Evolutionary conservation across 2,329 filamentous ascomycete genomes (phyloP).

Genomic region (Eutypa lata): DNA sequence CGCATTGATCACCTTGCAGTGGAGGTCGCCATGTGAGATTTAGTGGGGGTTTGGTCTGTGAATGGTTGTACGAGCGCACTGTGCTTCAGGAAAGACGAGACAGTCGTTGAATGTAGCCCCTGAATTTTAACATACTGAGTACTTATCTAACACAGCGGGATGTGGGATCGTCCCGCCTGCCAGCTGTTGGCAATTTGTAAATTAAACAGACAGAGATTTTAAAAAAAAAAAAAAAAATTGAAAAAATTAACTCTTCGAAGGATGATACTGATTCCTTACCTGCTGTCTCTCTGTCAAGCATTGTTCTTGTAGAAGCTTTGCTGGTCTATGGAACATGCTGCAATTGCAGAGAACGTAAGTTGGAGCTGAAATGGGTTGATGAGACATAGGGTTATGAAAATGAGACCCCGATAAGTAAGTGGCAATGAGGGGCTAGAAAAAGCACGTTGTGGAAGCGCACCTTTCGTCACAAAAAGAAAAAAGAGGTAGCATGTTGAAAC

Average conservation of each 20-base stretch:
- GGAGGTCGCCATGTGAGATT: background rate
- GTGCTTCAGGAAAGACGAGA: background rate
- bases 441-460: background rate
- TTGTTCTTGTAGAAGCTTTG: too few relatives aligned
- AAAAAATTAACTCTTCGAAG: too few relatives aligned
- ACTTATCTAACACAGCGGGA: too few relatives aligned
- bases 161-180: too few relatives aligned
- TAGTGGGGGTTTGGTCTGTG: background rate
- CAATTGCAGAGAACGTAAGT: background rate
- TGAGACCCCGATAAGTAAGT: background rate
- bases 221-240: too few relatives aligned
- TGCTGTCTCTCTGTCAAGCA: too few relatives aligned
- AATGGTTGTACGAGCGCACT: background rate
- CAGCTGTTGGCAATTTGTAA: too few relatives aligned
- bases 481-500: too few relatives aligned
- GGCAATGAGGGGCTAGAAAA: background rate
- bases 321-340: too few relatives aligned
- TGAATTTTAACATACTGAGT: background rate
- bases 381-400: background rate
- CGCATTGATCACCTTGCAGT: slow-evolving; percentile 13
- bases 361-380: background rate
- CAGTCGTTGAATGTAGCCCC: background rate
- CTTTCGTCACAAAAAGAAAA: background rate
- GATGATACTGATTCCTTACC: too few relatives aligned
- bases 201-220: too few relatives aligned